Evolutionary conservation across 768 basidiomycete genomes (phyloP), one percentile per base, ranked within the genome.

Genomic region (Psilocybe tampanensis): DNA sequence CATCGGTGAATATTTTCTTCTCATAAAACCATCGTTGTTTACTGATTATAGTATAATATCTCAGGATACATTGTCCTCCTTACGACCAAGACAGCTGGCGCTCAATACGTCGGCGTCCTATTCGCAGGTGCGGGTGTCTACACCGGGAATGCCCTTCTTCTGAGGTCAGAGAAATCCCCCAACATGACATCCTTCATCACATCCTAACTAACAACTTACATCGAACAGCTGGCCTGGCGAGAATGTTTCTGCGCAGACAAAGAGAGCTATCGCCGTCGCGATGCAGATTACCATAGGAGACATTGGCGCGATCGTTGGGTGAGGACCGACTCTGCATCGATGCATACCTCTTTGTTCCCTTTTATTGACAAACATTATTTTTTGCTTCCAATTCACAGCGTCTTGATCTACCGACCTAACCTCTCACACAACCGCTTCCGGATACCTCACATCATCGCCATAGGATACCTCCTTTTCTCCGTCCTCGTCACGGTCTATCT

Each of bases 181-280:
- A 34, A 41, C n/a, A 18, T 34, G 12, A 26, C 32, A n/a, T 24
- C 17, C 8, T n/a, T 24, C 19, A 24, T 24, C n/a, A 33, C 26
- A 21, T 18, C 21, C 13, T 47, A n/a, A 0, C 9, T 45, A 8
- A 52, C 42, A 45, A 11, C 11, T 42, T n/a, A n/a, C n/a, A 44
- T 18, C 8, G 2, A 32, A 39, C 59, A 78, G 80, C 52, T 86
- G 86, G 83, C 83, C 85, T 0, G 76, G 80, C 17, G 86, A 88
- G 68, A 87, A 87, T 59, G 84, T 88, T n/a, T 84, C 84, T 12
- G 82, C 80, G 11, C 86, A 87, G 61, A 87, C 85, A 3, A 86
- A 87, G 65, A 79, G 86, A 12, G 85, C 86, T 0, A 76, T 85
- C 2, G 82, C 82, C 1, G 76, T 85, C 3, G 86, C 83, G 1